Evolutionary conservation across 1,139 yeast species (phyloP), one percentile per base, ranked within the genome.

Genomic region (Yamadazyma atlantica): DNA sequence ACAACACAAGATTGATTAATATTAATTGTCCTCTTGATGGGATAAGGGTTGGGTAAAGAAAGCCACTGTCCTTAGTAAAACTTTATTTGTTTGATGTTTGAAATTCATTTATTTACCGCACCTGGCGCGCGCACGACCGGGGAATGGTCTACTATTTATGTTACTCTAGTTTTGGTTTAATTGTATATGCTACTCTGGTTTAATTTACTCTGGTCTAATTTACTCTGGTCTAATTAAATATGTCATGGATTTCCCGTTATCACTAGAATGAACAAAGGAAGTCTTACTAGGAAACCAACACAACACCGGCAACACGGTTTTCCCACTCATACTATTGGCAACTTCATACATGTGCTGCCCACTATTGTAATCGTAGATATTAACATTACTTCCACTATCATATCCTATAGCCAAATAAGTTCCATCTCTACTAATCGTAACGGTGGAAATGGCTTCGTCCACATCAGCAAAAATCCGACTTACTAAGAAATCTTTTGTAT

Each of bases 341-440:
- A 75, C 54, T 34, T 66, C 70, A 40, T 52, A 53, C 28, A 66
- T 53, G 37, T 62, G 61, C 16, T 58, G 54, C 0, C 62, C 58
- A 1, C 62, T 38, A 1, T 51, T 59, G 15, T 55, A 43, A 32
- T 74, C 75, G 45, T 60, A 75, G 7, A 81, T 60, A 24, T 57
- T 58, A 4, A 69, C 55, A 35, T 62, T 58, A 33, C 61, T 58
- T 3, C 63, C 71, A 17, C 67, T 65, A 36, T 68, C 78, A 42
- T 66, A 76, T 0, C 76, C 63, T 2, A 72, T 66, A 1, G 70
- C 75, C 4, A 80, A 27, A 36, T 64, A 63, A 4, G 64, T 51
- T 0, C 81, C 80, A 45, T 75, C 77, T 35, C 66, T 50, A 30
- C 73, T 67, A 5, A 68, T 49, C 37, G 65, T 75, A n/a, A 80